Evolutionary conservation across 768 basidiomycete species (phyloP), one percentile per base, ranked within the genome.

Genomic region (Rhizopogon sp.): DNA sequence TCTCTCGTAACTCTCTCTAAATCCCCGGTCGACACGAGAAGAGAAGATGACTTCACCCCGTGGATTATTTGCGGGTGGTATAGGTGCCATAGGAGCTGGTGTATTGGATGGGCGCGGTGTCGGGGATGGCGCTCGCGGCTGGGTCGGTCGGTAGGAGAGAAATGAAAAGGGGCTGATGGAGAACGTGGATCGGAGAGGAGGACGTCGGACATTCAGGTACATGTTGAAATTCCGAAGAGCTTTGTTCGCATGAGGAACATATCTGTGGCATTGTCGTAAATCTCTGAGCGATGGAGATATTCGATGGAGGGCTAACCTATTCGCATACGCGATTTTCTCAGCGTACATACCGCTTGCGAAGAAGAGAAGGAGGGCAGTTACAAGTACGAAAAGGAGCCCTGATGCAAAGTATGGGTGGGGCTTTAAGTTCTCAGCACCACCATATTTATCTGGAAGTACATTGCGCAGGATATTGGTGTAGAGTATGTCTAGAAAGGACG

Each of bases 21-120:
- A 98, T 17, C 70, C 64, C 50, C 80, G 79, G 56, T 91, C 88
- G 17, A 99, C 88, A 44, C 90, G 84, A 10, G 87, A 90, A 3
- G 90, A 93, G 72, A 99, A 97, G 53, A 98, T 97, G 56, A 99
- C 83, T 66, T 99, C 97, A 49, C 97, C 96, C 13, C 95, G 87
- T 3, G 96, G 94, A 69, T 93, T 97, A 29, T 77, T 76, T 13
- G 93, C 79, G 0, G 93, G 92, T 3, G 94, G 93, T 41, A 97
- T 95, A n/a, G 91, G 83, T 42, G 71, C 60, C 40, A 67, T 64
- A 49, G 80, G 79, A 25, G 80, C 70, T 29, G 82, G 77, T 6
- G 78, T 76, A 35, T 66, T 70, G 8, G 47, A 49, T 37, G 35
- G 47, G 20, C 75, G 78, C 51, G 69, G 69, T n/a, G 74, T 66